These are phyloP conservation scores for Albophoma yamanashiensis DNA, from an alignment of 2,329 filamentous ascomycete species.

Conservation along the genomic window DNA sequence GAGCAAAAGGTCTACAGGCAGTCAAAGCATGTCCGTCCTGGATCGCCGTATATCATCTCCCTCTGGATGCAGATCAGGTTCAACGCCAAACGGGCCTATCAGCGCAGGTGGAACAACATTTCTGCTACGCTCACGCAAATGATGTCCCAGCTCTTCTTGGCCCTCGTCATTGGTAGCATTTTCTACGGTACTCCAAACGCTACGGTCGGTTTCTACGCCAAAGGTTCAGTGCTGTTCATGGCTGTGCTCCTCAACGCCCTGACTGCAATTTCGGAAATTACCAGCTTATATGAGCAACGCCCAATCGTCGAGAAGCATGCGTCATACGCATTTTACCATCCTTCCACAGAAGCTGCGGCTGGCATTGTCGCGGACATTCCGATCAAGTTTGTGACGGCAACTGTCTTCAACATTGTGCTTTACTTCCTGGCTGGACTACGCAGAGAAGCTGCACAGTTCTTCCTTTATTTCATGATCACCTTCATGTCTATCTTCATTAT, in stretches of 20 bases:
- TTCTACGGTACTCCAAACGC: constrained; percentile 42
- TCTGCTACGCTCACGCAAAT: constrained; percentile 34
- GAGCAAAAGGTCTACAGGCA: constrained; percentile 39
- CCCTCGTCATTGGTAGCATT: constrained; percentile 50
- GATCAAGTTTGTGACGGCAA: constrained; percentile 40
- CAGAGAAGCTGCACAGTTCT: constrained; percentile 57
- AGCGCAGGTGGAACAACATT: constrained; percentile 41
- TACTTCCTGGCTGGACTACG: constrained; percentile 46
- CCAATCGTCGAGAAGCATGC: constrained; percentile 39
- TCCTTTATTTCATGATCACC: constrained; percentile 63
- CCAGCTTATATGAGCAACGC: constrained; percentile 29
- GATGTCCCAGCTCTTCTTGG: constrained; percentile 40
- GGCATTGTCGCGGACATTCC: constrained; percentile 45
- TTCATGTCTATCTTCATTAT: constrained; percentile 61
- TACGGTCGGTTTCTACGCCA: constrained; percentile 40
- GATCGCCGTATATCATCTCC: constrained; percentile 48
- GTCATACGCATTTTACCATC: constrained; percentile 40
- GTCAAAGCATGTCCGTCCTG: constrained; percentile 38
- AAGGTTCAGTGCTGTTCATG: constrained; percentile 48
- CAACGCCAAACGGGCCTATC: constrained; percentile 39
- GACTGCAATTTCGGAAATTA: constrained; percentile 44
- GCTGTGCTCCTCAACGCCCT: constrained; percentile 50
- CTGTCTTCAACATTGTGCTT: constrained; percentile 42
- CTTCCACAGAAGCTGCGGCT: constrained; percentile 41
- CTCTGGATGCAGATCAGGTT: constrained; percentile 41